These are phyloP conservation scores for Pichia cactophila DNA, from an alignment of 1,139 yeast genomes.

Conservation along the genomic window DNA sequence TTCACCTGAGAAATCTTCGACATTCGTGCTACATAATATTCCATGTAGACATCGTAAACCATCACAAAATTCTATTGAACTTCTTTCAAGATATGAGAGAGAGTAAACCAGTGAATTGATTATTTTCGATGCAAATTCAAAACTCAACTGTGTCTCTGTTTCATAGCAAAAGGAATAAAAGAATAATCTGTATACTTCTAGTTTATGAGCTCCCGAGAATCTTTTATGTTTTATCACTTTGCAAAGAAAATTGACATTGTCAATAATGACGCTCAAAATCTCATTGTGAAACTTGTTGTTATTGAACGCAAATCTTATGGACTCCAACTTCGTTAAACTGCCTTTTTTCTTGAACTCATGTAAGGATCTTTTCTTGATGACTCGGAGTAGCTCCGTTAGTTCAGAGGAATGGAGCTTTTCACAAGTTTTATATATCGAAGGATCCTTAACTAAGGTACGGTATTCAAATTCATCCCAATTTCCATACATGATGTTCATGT, in stretches of 20 bases:
- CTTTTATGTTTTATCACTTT: neutral
- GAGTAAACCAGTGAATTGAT: neutral
- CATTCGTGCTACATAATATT: conserved; percentile 1
- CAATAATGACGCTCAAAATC: conserved; percentile 1
- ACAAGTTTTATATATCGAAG: neutral
- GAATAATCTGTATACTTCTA: conserved; percentile 8
- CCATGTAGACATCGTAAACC: conserved; percentile 5
- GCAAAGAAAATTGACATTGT: conserved; percentile 3
- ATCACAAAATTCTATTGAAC: neutral
- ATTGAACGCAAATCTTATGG: conserved; percentile 1
- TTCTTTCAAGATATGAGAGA: neutral
- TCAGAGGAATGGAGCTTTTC: neutral
- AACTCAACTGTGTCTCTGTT: conserved; percentile 1
- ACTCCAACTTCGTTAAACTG: neutral
- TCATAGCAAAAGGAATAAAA: conserved; percentile 7
- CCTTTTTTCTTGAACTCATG: conserved; percentile 2
- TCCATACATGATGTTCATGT: conserved; percentile 8
- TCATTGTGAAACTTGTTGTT: conserved; percentile 2
- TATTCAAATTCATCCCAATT: conserved; percentile 8
- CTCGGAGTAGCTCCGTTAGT: neutral
- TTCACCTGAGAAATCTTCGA: conserved; percentile 6
- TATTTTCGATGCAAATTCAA: conserved; percentile 3
- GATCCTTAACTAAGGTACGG: neutral
- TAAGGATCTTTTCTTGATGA: neutral
- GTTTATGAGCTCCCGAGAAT: neutral